Evolutionary conservation across 371 early-diverging fungal species (phyloP).

Genomic region (Mortierella sp.): DNA sequence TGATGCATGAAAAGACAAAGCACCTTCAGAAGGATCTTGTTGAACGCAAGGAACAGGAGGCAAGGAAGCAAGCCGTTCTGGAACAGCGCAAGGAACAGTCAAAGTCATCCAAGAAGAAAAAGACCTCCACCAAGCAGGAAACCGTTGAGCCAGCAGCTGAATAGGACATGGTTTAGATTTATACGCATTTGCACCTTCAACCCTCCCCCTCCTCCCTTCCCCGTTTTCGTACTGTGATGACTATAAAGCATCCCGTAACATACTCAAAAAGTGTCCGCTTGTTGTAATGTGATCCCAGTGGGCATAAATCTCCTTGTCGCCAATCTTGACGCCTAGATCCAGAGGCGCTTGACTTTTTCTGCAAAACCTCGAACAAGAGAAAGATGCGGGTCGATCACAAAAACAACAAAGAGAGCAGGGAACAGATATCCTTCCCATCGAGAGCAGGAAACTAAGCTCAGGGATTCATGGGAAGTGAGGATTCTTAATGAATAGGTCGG

Average conservation of each 20-base stretch:
- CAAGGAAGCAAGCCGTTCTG: slow-evolving; percentile 55
- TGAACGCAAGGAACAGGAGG: slow-evolving; percentile 37
- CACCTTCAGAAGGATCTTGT: slow-evolving; percentile 59
- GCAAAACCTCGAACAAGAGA: too few relatives aligned
- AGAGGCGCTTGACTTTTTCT: too few relatives aligned
- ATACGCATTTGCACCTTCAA: neutral
- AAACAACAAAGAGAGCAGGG: too few relatives aligned
- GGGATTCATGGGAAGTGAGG: too few relatives aligned
- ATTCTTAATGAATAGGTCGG: too few relatives aligned
- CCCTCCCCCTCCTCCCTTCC: neutral
- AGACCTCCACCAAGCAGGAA: slow-evolving; percentile 7
- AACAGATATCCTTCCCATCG: too few relatives aligned
- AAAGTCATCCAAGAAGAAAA: slow-evolving; percentile 20
- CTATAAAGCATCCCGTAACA: neutral
- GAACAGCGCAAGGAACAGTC: slow-evolving; percentile 47
- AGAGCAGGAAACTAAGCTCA: too few relatives aligned
- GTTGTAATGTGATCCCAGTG: too few relatives aligned
- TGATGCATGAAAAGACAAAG: slow-evolving; percentile 63
- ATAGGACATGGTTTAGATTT: neutral
- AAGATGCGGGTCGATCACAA: too few relatives aligned
- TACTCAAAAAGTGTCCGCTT: too few relatives aligned
- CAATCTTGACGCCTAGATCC: too few relatives aligned
- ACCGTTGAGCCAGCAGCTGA: neutral
- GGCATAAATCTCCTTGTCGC: too few relatives aligned
- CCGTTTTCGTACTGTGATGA: neutral